Conservation (phyloP, 768 basidiomycete species). For the Zangia roseola region DNA sequence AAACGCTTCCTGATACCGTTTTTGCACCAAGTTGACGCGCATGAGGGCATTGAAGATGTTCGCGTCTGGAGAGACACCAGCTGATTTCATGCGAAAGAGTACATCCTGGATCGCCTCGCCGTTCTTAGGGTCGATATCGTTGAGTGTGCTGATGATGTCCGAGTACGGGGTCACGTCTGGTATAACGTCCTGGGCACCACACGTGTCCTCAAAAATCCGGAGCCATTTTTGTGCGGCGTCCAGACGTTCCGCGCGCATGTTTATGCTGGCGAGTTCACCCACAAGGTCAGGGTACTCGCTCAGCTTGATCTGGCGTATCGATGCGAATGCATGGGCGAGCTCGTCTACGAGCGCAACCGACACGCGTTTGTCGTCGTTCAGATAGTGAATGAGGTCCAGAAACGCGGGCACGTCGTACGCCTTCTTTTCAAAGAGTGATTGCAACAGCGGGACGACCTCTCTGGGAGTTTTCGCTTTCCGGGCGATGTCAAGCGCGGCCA, state of each 20-base stretch:
- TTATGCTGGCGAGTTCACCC: constrained; percentile 37
- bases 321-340: constrained; percentile 20
- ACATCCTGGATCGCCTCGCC: constrained; percentile 33
- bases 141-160: constrained; percentile 38
- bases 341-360: constrained; percentile 21
- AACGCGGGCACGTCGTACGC: constrained; percentile 23
- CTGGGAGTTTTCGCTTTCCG: background rate
- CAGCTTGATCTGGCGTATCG: constrained; percentile 15
- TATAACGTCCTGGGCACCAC: constrained; percentile 12
- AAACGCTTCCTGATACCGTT: constrained; percentile 38
- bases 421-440: constrained; percentile 13
- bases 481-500: constrained; percentile 36
- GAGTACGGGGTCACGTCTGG: constrained; percentile 35
- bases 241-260: constrained; percentile 32
- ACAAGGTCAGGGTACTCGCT: constrained; percentile 35
- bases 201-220: constrained; percentile 24
- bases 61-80: constrained; percentile 38
- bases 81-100: constrained; percentile 39
- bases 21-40: constrained; percentile 34
- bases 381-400: constrained; percentile 26
- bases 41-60: constrained; percentile 51
- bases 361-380: constrained; percentile 13
- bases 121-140: constrained; percentile 31
- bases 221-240: constrained; percentile 32
- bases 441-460: constrained; percentile 1